Base-by-base conservation (phyloP, 495 filamentous ascomycete genomes). In the Lasiosphaeria hispida region DNA sequence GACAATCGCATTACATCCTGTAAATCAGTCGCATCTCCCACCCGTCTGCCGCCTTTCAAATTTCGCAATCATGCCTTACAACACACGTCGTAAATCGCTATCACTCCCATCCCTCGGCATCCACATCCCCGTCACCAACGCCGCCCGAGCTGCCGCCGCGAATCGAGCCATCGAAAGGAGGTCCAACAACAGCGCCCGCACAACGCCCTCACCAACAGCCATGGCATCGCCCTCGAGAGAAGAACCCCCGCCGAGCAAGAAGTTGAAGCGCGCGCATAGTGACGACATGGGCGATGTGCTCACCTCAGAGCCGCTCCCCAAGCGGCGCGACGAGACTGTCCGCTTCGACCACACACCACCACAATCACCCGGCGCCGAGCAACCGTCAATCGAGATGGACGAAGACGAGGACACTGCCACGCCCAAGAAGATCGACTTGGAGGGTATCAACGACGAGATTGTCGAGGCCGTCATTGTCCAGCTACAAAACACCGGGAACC, bases 41-140 rank as follows among this genome's bases (percentile, higher is more conserved):
- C 18, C 51, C 44, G 19, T 19, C 45, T 11, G 42, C 43, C 44
- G 9, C 35, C 34, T 51, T 18, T 37, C 36, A 40, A 6, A 40
- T 58, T 30, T 43, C 48, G 48, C 59, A 42, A 57, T 55, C 53
- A 62, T 67, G 91, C 91, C 91, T 61, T 97, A 97, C 83, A 96
- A 98, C 74, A 98, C 94, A 60, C 88, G 94, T 75, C 87, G 94
- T 73, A 98, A 97, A 78, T 96, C 92, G 69, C 75, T 98, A 67
- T 98, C 94, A 34, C 80, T 98, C 62, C 89, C 91, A 17, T 92
- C 91, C 57, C 83, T 97, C 62, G 94, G 94, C 69, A 96, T 97
- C 60, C 90, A 93, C 65, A 76, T 98, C 47, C 94, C 92, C 48
- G 75, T 77, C 33, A 73, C 79, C 36, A 87, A 87, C 67, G 83